phyloP scores from a whole-genome alignment of 768 basidiomycete species.

The Leccinellum albellum region DNA sequence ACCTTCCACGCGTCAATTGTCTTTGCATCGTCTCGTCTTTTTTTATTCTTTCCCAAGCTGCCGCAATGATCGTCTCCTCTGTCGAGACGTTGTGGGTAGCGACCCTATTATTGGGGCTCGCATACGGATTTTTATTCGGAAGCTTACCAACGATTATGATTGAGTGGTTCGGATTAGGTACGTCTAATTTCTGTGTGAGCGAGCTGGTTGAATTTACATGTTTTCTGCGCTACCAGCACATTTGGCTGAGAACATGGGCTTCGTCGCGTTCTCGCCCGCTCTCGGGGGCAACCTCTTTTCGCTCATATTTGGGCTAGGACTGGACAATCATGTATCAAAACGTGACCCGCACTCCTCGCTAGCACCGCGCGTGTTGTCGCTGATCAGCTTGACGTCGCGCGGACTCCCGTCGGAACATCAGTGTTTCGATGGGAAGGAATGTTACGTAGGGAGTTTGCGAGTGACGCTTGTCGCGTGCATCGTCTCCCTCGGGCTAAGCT shows the following conservation, averaged over 20 bases:
- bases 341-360: neutral
- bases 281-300: slow-evolving; percentile 83
- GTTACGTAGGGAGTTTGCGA: slow-evolving; percentile 57
- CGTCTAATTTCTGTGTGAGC: slow-evolving; percentile 28
- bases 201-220: neutral
- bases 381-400: slow-evolving; percentile 2
- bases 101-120: slow-evolving; percentile 36
- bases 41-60: slow-evolving; percentile 71
- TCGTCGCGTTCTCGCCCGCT: slow-evolving; percentile 66
- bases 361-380: neutral
- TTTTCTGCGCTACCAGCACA: slow-evolving; percentile 42
- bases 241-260: slow-evolving; percentile 87
- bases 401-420: slow-evolving; percentile 35
- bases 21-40: slow-evolving; percentile 61
- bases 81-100: slow-evolving; percentile 61
- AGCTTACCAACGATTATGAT: slow-evolving; percentile 71
- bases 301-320: slow-evolving; percentile 74
- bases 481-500: slow-evolving; percentile 34
- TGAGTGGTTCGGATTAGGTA: slow-evolving; percentile 88
- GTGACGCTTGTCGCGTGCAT: slow-evolving; percentile 40
- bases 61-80: slow-evolving; percentile 50
- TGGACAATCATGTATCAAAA: slow-evolving; percentile 61
- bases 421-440: slow-evolving; percentile 55
- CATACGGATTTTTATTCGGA: slow-evolving; percentile 73
- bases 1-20: slow-evolving; percentile 63